Evolutionary conservation across 352 stramenopile genomes (phyloP), one percentile per base, ranked within the genome.

Genomic region (Pythium myriotylum): DNA sequence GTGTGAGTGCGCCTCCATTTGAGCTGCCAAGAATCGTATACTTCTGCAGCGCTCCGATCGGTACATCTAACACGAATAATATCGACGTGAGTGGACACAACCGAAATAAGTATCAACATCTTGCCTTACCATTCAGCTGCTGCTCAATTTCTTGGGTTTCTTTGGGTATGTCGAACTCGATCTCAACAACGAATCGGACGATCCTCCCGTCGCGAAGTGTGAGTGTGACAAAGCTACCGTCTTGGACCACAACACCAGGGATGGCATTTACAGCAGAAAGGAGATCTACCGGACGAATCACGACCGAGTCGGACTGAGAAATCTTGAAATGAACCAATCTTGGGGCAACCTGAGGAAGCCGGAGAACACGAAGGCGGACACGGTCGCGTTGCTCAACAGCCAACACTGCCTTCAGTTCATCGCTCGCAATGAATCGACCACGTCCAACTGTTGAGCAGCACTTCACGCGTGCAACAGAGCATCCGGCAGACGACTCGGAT

Each of bases 311-410:
- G 6, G 40, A 26, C 0, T 37, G 13, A 16, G 33, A 17, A 0
- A 14, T 33, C 19, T 65, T 49, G 32, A 65, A 59, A 10, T 52
- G 58, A 43, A 65, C 22, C 16, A 40, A 49, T 4, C 40, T 58
- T 5, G 58, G 48, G 5, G 40, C 35, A 2, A 40, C 32, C 24
- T 81, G 71, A 3, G 81, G 81, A 16, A 88, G 57, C 19, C 72
- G 79, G 13, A 89, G 46, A n/a, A 91, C 76, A 22, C 81, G 77
- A 4, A 89, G 50, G 17, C 76, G 72, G 1, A 91, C 23, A 2
- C 58, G 58, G 12, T 19, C 27, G 0, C 41, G 63, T 1, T 50
- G 27, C 16, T 53, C 16, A 20, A 76, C 49, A 13, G 62, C 63
- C 37, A 80, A 49, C 5, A 45, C 59, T 7, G 48, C 57, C 20